Evolutionary conservation across 2,329 filamentous ascomycete genomes (phyloP).

Genomic region (Colletotrichum filicis): DNA sequence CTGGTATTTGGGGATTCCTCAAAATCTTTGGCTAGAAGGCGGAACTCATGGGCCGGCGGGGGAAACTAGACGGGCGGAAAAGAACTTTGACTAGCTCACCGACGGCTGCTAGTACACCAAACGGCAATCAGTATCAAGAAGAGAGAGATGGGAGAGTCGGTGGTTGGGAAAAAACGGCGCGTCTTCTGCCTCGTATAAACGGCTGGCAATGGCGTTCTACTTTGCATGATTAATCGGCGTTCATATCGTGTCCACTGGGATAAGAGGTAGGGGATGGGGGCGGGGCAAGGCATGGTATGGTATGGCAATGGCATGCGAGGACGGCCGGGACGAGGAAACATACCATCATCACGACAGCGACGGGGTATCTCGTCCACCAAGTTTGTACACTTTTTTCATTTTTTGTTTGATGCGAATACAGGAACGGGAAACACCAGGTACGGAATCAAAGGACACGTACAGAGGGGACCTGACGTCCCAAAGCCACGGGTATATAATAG

Average conservation of each 20-base stretch:
- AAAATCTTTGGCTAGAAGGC: conserved; percentile 77
- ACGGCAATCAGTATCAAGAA: conserved; percentile 16
- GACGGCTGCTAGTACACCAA: conserved; percentile 17
- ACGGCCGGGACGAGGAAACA: conserved; percentile 22
- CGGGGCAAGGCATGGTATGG: conserved; percentile 13
- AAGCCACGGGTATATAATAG: conserved; percentile 26
- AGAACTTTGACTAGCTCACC: conserved; percentile 12
- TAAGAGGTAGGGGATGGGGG: background rate
- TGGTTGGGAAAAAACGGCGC: background rate
- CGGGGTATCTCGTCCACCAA: conserved; percentile 7
- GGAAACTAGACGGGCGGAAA: conserved; percentile 13
- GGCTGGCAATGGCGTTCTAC: conserved; percentile 23
- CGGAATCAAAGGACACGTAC: conserved; percentile 12
- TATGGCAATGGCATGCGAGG: conserved; percentile 12
- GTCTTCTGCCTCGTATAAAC: conserved; percentile 13
- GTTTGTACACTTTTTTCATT: conserved; percentile 13
- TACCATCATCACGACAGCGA: conserved; percentile 23
- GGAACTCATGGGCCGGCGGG: background rate
- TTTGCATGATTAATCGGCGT: conserved; percentile 33
- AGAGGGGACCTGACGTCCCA: background rate
- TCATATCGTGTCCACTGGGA: conserved; percentile 21
- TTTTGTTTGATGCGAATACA: conserved; percentile 9
- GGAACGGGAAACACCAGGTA: conserved; percentile 14
- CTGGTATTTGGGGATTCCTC: conserved; percentile 91
- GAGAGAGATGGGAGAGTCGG: conserved; percentile 4